Evolutionary conservation across 2,329 filamentous ascomycete genomes (phyloP).

Genomic region (Aureobasidium sp.): DNA sequence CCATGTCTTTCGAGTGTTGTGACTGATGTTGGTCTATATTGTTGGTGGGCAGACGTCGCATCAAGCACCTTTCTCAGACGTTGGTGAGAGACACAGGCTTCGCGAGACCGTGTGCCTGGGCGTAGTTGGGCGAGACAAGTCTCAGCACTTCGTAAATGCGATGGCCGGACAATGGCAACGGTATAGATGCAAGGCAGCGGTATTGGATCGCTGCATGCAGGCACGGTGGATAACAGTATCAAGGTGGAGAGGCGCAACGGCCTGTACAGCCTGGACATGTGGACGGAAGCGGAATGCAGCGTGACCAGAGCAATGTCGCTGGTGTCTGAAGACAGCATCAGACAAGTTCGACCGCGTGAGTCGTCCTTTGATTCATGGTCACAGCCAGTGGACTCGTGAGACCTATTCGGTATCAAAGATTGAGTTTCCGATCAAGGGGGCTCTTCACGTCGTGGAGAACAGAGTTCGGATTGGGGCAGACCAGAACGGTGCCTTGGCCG

Average conservation of each 20-base stretch:
- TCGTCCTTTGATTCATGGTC: not conserved
- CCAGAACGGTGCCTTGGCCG: not conserved
- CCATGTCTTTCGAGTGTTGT: not conserved
- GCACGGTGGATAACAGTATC: not conserved
- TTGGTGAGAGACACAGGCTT: not conserved
- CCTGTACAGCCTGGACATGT: not conserved
- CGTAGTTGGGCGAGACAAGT: not conserved
- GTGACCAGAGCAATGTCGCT: not conserved
- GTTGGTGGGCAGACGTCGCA: not conserved
- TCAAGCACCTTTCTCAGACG: not conserved
- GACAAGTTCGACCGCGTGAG: not conserved
- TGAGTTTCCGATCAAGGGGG: not conserved
- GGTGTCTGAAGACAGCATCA: not conserved
- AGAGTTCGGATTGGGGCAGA: not conserved
- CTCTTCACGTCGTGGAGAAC: not conserved
- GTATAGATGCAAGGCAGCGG: not conserved
- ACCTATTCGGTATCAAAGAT: not conserved
- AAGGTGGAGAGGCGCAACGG: not conserved
- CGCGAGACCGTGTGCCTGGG: not conserved
- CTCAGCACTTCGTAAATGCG: not conserved
- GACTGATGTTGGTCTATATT: not conserved
- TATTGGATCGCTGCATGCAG: slow-evolving; percentile 3
- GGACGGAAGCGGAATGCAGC: slow-evolving; percentile 2
- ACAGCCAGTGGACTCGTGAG: not conserved
- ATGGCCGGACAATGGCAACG: not conserved